Percentiles rank a stretch among this genome's conserved stretches.
phyloP scores from a whole-genome alignment of 2,329 filamentous ascomycete species.

The Alternaria panax region DNA sequence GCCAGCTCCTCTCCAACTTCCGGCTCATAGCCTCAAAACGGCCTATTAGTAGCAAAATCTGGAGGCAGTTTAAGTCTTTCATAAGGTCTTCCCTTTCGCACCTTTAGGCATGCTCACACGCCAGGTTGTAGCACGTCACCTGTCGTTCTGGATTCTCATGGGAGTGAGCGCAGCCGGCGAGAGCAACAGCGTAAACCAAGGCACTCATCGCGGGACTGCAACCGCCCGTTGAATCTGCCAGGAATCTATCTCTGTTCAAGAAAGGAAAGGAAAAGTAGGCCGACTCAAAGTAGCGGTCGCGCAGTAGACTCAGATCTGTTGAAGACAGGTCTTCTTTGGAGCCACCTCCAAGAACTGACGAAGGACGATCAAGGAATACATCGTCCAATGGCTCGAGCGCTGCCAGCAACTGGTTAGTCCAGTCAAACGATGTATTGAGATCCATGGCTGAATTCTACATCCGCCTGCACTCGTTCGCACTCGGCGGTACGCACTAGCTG shows the following conservation, averaged over 20 bases:
- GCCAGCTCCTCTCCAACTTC: constrained; percentile 6
- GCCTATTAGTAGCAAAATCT: not conserved
- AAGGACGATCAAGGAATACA: not conserved
- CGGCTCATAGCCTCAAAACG: not conserved
- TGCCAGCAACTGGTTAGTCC: not conserved
- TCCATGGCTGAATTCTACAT: too few relatives aligned
- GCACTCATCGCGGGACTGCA: not conserved
- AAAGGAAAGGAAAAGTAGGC: constrained; percentile 1
- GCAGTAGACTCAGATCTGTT: not conserved
- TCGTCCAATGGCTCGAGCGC: constrained; percentile 2
- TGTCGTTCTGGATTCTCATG: not conserved
- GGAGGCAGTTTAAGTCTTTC: not conserved
- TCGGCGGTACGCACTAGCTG: not conserved
- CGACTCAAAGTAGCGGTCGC: not conserved
- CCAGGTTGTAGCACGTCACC: not conserved
- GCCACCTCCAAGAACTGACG: not conserved
- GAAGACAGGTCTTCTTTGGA: not conserved
- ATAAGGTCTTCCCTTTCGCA: constrained; percentile 2
- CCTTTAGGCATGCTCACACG: not conserved
- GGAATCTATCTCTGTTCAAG: constrained; percentile 1
- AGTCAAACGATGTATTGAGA: not conserved
- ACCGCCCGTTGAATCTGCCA: not conserved
- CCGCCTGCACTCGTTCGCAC: too few relatives aligned
- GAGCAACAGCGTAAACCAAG: constrained; percentile 5
- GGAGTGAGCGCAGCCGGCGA: not conserved